Evolutionary conservation across 2,329 filamentous ascomycete species (phyloP).

Genomic region (Coniella lustricola): DNA sequence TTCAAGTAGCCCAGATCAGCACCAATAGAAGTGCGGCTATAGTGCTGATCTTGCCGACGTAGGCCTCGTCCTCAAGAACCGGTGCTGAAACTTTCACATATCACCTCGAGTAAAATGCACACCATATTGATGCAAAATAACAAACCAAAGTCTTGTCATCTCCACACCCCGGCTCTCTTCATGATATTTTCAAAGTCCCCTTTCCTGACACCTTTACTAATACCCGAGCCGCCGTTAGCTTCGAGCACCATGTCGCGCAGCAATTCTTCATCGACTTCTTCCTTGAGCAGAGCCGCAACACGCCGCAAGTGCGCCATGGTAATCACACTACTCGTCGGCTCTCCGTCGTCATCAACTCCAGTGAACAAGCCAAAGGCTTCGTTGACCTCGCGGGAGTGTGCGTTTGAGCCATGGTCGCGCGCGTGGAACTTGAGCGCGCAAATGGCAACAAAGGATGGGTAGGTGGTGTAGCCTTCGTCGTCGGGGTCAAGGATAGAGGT

Average conservation of each 20-base stretch:
- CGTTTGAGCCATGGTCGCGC: conserved; percentile 38
- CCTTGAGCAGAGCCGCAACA: conserved; percentile 74
- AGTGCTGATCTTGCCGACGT: too few relatives aligned
- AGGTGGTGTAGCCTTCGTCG: conserved; percentile 67
- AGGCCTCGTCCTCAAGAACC: too few relatives aligned
- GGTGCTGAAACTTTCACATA: too few relatives aligned
- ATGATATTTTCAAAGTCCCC: conserved; percentile 85
- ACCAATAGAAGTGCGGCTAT: too few relatives aligned
- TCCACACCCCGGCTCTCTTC: conserved; percentile 79
- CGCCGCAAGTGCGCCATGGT: conserved; percentile 70
- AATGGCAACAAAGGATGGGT: conserved; percentile 77
- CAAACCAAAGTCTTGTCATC: conserved; percentile 47
- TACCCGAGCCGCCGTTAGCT: conserved; percentile 74
- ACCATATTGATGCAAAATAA: not conserved
- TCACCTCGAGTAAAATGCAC: too few relatives aligned
- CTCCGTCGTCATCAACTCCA: conserved; percentile 33
- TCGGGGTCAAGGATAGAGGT: conserved; percentile 78
- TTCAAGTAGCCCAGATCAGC: too few relatives aligned
- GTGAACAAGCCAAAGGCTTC: conserved; percentile 81
- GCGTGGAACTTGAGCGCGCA: conserved; percentile 78
- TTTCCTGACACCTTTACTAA: conserved; percentile 62
- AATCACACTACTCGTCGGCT: conserved; percentile 44
- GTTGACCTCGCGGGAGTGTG: conserved; percentile 61
- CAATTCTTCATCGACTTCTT: conserved; percentile 75
- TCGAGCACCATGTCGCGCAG: conserved; percentile 92